Base-by-base conservation (phyloP, 2,329 filamentous ascomycete genomes). In the Phialocephala subalpina region DNA sequence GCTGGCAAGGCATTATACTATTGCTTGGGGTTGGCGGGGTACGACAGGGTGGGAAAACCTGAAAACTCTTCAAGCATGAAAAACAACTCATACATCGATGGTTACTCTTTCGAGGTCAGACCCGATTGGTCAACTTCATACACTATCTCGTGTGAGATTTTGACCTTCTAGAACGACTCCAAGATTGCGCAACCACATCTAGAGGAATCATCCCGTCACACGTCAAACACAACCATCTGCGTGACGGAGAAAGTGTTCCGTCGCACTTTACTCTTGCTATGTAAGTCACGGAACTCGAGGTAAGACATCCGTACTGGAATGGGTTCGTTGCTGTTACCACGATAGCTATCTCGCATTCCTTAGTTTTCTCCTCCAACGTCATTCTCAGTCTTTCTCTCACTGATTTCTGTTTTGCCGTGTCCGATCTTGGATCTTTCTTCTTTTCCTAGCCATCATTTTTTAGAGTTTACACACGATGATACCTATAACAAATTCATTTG, bases 1-100 rank as follows among this genome's bases (percentile, higher is more conserved):
- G 72, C 79, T 99, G 72, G 92, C 94, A 0, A 87, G 86, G 70
- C 96, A 99, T 82, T 99, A 99, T 75, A 89, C 94, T 69, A 86
- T 99, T 52, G 90, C 89, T 3, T 98, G 95, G 95, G 96, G 90
- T 1, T 97, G 92, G 87, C 89, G 65, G 62, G 72, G 72, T 20
- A 61, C 35, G 25, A 22, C 33, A 3, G 72, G 69, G 12, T 72
- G 68, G 69, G 67, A 71, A 55, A 60, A 47, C 11, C 66, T 65
- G 66, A 55, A 22, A 29, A 52, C 40, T 45, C 55, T 64, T 42
- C 33, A 58, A 45, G 27, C 38, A 53, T 18, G 12, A 59, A 38
- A 52, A 52, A 3, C 5, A n/a, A 20, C 16, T 35, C 36, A 59
- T 14, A 25, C 8, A 49, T 36, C 27, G 40, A 27, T 9, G n/a